Base-by-base conservation (phyloP, 1,284 basidiomycete species). In the Trichosporon coremiiforme region DNA sequence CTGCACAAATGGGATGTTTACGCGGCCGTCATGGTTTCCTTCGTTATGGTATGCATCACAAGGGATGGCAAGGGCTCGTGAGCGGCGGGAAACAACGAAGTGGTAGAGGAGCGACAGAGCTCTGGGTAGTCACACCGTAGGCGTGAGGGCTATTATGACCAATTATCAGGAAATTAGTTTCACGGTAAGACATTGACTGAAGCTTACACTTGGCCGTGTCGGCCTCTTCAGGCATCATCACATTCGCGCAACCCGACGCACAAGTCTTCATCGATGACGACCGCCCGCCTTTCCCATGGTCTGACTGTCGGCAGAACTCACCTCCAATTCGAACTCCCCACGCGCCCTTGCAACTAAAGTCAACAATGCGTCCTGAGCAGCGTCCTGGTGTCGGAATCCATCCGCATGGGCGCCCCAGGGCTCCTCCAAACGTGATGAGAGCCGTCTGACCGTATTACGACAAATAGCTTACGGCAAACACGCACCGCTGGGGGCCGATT, bases 121-220 rank as follows among this genome's bases (percentile, higher is more conserved):
- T 15, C 41, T 15, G 6, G 17, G 41, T n/a, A 15, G 41, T 5
- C 41, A 6, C 17, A n/a, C 41, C 4, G 8, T 10, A 38, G 36
- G 36, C 9, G 36, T 13, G 12, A 45, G 17, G 17, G 41, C 17
- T n/a, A n/a, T n/a, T 6, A 45, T 45, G 41, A 45, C 41, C 41
- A 45, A 45, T 45, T n/a, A 45, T 45, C 41, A 45, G 41, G 41
- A 45, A n/a, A 45, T 45, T n/a, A n/a, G 41, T 45, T 45, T 45
- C 41, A 45, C 41, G 41, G 41, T 45, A 45, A 45, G 41, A 45
- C 41, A 45, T 45, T 15, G 17, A 7, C 41, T 45, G 41, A n/a
- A 45, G 41, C 41, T 45, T 45, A 45, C 41, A 6, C 17, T 12
- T 45, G 41, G 9, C 41, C 41, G 15, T n/a, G 41, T 4, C 4